Base-by-base conservation (phyloP, 495 filamentous ascomycete genomes). In the Diplogelasinospora grovesii region DNA sequence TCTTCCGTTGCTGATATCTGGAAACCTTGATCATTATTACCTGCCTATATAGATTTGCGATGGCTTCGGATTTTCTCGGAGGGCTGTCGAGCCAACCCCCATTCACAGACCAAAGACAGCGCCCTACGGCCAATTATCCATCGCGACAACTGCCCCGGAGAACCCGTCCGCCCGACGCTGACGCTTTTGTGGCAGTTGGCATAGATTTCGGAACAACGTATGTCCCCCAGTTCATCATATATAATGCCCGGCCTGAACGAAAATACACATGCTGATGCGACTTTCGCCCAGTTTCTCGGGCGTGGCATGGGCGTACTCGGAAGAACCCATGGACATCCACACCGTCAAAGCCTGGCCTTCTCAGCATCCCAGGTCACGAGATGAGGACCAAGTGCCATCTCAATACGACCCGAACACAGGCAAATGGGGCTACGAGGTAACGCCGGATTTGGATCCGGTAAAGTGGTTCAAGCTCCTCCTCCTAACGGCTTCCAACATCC, bases 161-260 rank as follows among this genome's bases (percentile, higher is more conserved):
- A n/a, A n/a, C n/a, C n/a, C n/a, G n/a, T n/a, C n/a, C n/a, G n/a
- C n/a, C n/a, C n/a, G n/a, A n/a, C n/a, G n/a, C n/a, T n/a, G n/a
- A n/a, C n/a, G n/a, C n/a, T n/a, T n/a, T n/a, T n/a, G n/a, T 58
- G 10, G 52, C 53, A 1, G 50, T 58, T 9, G 55, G 55, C 1
- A 58, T 58, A 6, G 55, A 58, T 19, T 58, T 58, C 23, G 55
- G 55, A 25, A 55, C 55, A 2, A 58, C 52, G 54, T 54, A 31
- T 39, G 49, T 43, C 2, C n/a, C 31, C n/a, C n/a, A n/a, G n/a
- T n/a, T n/a, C n/a, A n/a, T n/a, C n/a, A n/a, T n/a, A 16, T 26
- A 18, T 19, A 11, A 22, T 7, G 13, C 14, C 2, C 11, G 27
- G 21, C 9, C 0, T 8, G 18, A 11, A 23, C n/a, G n/a, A n/a